Evolutionary conservation across 1,139 yeast genomes (phyloP), one percentile per base, ranked within the genome.

Genomic region (Spathaspora sp.): DNA sequence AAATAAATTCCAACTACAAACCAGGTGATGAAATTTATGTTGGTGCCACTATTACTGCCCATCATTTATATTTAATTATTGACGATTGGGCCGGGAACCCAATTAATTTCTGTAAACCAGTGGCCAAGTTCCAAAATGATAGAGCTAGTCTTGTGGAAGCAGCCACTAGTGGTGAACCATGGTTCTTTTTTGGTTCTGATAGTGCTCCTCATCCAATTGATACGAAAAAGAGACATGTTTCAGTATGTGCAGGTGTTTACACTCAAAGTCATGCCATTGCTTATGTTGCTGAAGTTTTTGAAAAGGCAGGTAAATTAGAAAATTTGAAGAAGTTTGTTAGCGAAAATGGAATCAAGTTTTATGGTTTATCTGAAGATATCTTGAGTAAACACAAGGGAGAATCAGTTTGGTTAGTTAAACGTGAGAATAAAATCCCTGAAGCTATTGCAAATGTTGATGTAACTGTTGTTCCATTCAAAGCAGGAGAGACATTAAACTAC

Each of bases 51-150:
- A 88, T 93, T 52, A 93, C 99, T 9, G 98, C 97, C 4, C 99
- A 93, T 63, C 99, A 93, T 63, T 74, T 93, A 51, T 87, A 79
- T 47, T 72, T 93, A 48, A 91, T 96, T 3, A 83, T 95, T 45
- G 98, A 95, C 64, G 84, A 83, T 54, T 95, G 98, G 97, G 97
- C 97, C 4, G 98, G 98, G 3, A 87, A 90, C 61, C 91, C 98
- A 37, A 81, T 89, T 59, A 89, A 93, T 60, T 93, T 85, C 68
- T 93, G 99, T 74, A 93, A 95, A 65, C 99, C 99, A 7, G 99
- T 93, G 42, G 99, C 99, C 31, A 93, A 93, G 64, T 72, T 91
- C 37, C 97, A 98, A 24, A 75, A 72, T 26, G 99, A 93, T 61
- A 81, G 87, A 57, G 74, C 81, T 45, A 93, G 97, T 1, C 70